Evolutionary conservation across 306 rosid species (phyloP), one percentile per base, ranked within the genome.

Genomic region (Gleditsia sinensis): DNA sequence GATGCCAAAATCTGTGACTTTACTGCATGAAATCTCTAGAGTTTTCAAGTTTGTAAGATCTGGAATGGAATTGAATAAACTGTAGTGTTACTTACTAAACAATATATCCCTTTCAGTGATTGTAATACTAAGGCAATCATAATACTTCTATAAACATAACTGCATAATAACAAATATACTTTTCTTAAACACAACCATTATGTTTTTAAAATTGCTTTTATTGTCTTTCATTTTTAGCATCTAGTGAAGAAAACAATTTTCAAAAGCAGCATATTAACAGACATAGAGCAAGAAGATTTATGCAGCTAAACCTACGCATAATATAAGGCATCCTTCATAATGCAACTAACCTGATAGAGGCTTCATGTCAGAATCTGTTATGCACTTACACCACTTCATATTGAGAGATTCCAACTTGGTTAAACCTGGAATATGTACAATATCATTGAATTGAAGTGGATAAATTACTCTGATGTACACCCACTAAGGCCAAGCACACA

Each of bases 351-450:
- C 93, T 66, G 96, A 82, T 27, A 94, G 87, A 70, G 87, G 90
- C 84, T 80, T 86, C 88, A 94, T 87, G 78, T 94, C 98, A 19
- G 84, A 79, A 88, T 94, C 88, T 43, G 90, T 88, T 72, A 94
- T 84, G 87, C 91, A 90, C 71, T 90, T 91, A 72, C 98, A 91
- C 93, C 98, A 94, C 86, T 90, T 94, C 55, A 94, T 77, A 90
- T 94, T 94, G 64, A 94, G 92, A 80, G 93, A 94, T 77, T 91
- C 95, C 83, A 94, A 82, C 75, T 85, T 91, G 46, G 82, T 80
- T 74, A 94, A 88, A 81, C 90, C 97, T 94, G 91, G 67, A 61
- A 75, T 21, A 59, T 70, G 69, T 13, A 81, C 16, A 60, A 66
- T 25, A 63, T 43, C 27, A 62, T 25, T 58, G 39, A 58, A 57